Evolutionary conservation across 345 rosid genomes (phyloP), one percentile per base, ranked within the genome.

Genomic region (Eucalyptus rudis): DNA sequence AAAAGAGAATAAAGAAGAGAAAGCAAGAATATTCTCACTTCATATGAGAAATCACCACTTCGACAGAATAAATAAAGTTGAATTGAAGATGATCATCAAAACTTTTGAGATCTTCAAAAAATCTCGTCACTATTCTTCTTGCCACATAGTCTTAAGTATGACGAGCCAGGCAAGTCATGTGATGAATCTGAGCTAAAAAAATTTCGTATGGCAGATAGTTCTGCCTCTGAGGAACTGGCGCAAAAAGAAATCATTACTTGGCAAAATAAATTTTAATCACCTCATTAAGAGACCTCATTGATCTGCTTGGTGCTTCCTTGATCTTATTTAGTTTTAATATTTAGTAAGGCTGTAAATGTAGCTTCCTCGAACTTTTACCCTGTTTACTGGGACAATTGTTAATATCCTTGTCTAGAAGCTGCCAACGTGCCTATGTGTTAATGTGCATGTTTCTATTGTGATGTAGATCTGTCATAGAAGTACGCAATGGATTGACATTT

Each of bases 381-480:
- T 71, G 25, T 33, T 10, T 33, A 17, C 81, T 71, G 2, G 22
- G 86, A n/a, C 16, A 83, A 29, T 83, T 43, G 52, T 36, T 50
- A 86, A 31, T 86, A 85, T 52, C 7, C 59, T 86, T 33, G 40
- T 86, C 22, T 86, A 49, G 31, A 64, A 20, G 58, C 58, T 52
- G 58, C 58, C 27, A 87, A 47, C 8, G 7, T 10, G 10, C 12
- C 24, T 84, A 47, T 49, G 19, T 68, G 17, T 40, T 29, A 20
- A 29, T 50, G 29, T 45, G 81, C 50, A 62, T 71, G 68, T 33
- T 64, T 87, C 40, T 33, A 89, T 44, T 88, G 14, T 68, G 81
- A 58, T 86, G 92, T 92, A 98, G 99, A 93, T 96, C 99, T 62
- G 99, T 97, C 56, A 98, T 98, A 59, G 99, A 98, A 94, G 98